A percentile compares a stretch with the other conserved stretches of the same genome.
phyloP scores from a whole-genome alignment of 257 asterid genomes.

The Fraxinus excelsior region DNA sequence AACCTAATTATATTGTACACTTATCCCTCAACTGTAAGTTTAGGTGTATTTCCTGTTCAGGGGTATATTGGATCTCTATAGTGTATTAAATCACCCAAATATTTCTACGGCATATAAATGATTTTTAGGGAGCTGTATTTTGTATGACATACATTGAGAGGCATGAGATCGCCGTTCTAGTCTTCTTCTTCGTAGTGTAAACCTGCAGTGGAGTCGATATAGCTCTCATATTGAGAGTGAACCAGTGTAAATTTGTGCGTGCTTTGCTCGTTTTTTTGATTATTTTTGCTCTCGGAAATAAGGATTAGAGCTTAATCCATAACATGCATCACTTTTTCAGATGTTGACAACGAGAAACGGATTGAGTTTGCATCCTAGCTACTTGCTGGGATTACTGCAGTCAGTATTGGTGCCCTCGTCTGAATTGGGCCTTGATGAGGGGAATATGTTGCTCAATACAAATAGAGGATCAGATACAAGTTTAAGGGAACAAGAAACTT shows the following conservation, averaged over 20 bases:
- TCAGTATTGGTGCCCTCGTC: slow-evolving; percentile 50
- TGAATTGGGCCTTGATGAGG: slow-evolving; percentile 55
- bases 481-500: slow-evolving; percentile 45
- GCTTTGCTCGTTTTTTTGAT: background rate
- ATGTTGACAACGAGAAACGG: slow-evolving; percentile 91
- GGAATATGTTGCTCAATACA: slow-evolving; percentile 40
- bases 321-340: slow-evolving; percentile 40
- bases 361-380: slow-evolving; percentile 67
- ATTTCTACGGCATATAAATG: background rate
- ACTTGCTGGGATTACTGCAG: slow-evolving; percentile 55
- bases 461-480: slow-evolving; percentile 48
- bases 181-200: background rate
- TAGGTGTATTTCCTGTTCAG: background rate
- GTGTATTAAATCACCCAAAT: background rate
- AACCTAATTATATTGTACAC: background rate
- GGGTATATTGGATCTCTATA: background rate
- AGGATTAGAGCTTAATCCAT: background rate
- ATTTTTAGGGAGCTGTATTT: background rate
- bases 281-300: background rate
- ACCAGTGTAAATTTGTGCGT: background rate
- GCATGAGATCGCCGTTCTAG: background rate
- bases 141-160: background rate
- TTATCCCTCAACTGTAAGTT: background rate
- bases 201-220: background rate
- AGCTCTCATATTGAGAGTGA: background rate